Evolutionary conservation across 805 yeast genomes (phyloP).

Genomic region (Hemisphaericaspora nanyangensis): DNA sequence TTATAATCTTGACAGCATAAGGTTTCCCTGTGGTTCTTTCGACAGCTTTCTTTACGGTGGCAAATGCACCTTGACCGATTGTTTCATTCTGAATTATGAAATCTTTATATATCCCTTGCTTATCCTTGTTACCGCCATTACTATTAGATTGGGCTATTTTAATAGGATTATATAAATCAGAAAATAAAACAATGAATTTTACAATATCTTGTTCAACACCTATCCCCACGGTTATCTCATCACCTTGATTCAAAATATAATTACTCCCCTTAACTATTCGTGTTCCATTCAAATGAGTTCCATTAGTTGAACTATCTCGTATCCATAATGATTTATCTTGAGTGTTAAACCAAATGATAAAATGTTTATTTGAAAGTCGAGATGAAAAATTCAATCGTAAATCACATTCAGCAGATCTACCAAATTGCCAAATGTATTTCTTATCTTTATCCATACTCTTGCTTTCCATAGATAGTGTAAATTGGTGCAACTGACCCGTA

Average conservation of each 20-base stretch:
- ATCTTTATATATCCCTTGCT: constrained; percentile 57
- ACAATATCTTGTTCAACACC: constrained; percentile 74
- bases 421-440: constrained; percentile 61
- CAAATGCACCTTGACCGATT: constrained; percentile 98
- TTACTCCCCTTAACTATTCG: constrained; percentile 73
- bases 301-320: constrained; percentile 84
- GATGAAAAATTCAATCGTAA: constrained; percentile 55
- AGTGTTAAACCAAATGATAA: constrained; percentile 62
- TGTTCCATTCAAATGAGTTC: constrained; percentile 78
- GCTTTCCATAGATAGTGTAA: constrained; percentile 16
- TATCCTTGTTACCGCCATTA: constrained; percentile 29
- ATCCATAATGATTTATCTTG: constrained; percentile 55
- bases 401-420: constrained; percentile 68
- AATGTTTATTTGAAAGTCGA: constrained; percentile 71
- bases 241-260: constrained; percentile 85
- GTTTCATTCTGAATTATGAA: constrained; percentile 80
- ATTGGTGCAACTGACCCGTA: constrained; percentile 45
- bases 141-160: constrained; percentile 16
- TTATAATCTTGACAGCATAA: constrained; percentile 87
- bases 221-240: constrained; percentile 84
- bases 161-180: constrained; percentile 36
- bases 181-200: constrained; percentile 49
- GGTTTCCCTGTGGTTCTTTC: constrained; percentile 82
- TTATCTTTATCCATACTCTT: constrained; percentile 11
- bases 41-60: constrained; percentile 87